These are phyloP conservation scores for Astragalus membranaceus DNA, from an alignment of 306 rosid species.

Conservation along the genomic window DNA sequence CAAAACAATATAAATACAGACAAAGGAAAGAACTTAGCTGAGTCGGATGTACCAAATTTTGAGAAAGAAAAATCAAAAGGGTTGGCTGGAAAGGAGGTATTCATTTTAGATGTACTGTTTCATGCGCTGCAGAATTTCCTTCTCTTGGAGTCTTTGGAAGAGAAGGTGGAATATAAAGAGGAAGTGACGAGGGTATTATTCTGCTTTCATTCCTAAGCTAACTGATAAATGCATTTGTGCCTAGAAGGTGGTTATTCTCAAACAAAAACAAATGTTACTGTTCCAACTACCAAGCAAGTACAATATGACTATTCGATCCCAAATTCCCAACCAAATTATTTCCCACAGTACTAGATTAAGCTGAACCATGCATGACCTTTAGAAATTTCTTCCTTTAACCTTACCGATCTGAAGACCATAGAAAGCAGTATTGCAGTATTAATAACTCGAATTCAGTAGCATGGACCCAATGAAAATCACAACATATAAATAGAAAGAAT, in stretches of 20 bases:
- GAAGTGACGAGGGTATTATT: neutral
- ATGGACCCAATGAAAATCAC: neutral
- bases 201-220: neutral
- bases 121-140: slow-evolving; percentile 2
- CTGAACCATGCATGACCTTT: neutral
- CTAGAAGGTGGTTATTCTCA: slow-evolving; percentile 1
- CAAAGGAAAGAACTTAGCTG: slow-evolving; percentile 29
- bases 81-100: slow-evolving; percentile 9
- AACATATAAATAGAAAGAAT: neutral
- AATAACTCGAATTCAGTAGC: neutral
- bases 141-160: neutral
- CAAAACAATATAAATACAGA: slow-evolving; percentile 27
- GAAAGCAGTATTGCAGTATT: neutral
- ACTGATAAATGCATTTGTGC: slow-evolving; percentile 2
- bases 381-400: neutral
- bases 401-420: neutral
- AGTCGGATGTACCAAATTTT: slow-evolving; percentile 24
- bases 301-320: neutral
- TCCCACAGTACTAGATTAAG: neutral
- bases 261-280: neutral
- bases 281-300: neutral
- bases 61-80: slow-evolving; percentile 12
- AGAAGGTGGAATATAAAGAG: slow-evolving; percentile 8
- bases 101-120: slow-evolving; percentile 1
- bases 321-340: neutral